A percentile compares a stretch with the other conserved stretches of the same genome.
phyloP scores from a whole-genome alignment of 2,329 filamentous ascomycete species.

The Pseudogymnoascus sp. region DNA sequence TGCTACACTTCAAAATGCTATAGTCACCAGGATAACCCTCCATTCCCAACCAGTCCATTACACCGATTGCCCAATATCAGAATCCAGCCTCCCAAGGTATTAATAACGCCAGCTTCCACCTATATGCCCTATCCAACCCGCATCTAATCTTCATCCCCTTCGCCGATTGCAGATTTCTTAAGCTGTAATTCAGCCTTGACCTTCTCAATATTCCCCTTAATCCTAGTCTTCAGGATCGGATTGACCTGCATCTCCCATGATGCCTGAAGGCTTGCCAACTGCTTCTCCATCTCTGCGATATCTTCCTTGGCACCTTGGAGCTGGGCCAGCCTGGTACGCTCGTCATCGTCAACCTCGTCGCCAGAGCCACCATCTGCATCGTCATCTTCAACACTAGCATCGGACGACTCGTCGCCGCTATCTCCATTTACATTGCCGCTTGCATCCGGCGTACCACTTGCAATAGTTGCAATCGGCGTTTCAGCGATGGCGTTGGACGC shows the following conservation, averaged over 20 bases:
- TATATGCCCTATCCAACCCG: not conserved
- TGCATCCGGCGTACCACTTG: slow-evolving; percentile 20
- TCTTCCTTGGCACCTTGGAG: slow-evolving; percentile 42
- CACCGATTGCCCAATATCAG: not conserved
- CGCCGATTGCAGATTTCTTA: slow-evolving; percentile 39
- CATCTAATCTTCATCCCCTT: slow-evolving; percentile 24
- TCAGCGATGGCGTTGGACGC: slow-evolving; percentile 24
- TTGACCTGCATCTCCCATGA: slow-evolving; percentile 39
- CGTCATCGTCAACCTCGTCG: slow-evolving; percentile 44
- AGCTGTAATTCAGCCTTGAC: slow-evolving; percentile 46
- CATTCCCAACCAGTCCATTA: not conserved
- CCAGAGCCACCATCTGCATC: slow-evolving; percentile 36
- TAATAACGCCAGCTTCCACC: not conserved
- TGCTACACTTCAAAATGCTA: not conserved
- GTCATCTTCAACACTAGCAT: slow-evolving; percentile 34
- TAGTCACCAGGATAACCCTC: not conserved
- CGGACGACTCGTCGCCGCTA: slow-evolving; percentile 36
- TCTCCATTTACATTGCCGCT: slow-evolving; percentile 24
- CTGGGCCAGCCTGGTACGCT: slow-evolving; percentile 39
- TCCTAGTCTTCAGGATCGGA: slow-evolving; percentile 40
- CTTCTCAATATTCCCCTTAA: slow-evolving; percentile 41
- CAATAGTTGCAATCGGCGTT: slow-evolving; percentile 20
- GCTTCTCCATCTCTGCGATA: slow-evolving; percentile 46
- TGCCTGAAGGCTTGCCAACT: slow-evolving; percentile 37
- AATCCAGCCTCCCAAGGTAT: not conserved